These are phyloP conservation scores for Geranomyces variabilis DNA, from an alignment of 192 early-diverging fungal species.

Conservation along the genomic window DNA sequence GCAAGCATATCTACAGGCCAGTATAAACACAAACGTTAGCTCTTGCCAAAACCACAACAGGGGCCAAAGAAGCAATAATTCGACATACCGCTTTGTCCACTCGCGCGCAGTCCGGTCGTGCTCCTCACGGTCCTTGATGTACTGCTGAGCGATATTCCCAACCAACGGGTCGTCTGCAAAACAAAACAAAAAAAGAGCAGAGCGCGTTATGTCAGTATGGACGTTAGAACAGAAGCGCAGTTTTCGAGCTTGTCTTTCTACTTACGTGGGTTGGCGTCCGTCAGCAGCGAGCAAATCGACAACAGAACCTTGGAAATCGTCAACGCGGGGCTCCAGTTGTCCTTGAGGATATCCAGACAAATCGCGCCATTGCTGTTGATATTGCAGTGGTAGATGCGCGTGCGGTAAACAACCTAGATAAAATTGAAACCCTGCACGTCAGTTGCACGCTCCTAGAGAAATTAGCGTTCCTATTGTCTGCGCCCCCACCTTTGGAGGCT, in stretches of 20 bases:
- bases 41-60: too few species aligned
- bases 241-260: too few species aligned
- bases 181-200: too few species aligned
- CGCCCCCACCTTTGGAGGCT: constrained; percentile 86
- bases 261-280: constrained; percentile 80
- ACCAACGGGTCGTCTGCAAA: constrained; percentile 97
- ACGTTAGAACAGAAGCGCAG: too few species aligned
- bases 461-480: too few species aligned
- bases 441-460: too few species aligned
- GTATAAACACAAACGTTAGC: too few species aligned
- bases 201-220: too few species aligned
- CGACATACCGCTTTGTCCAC: constrained; percentile 65
- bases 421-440: neutral
- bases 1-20: too few species aligned
- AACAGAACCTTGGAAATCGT: constrained; percentile 98
- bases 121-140: constrained; percentile 88
- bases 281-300: constrained; percentile 96
- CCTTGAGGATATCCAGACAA: constrained; percentile 96
- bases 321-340: constrained; percentile 98
- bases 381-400: constrained; percentile 98
- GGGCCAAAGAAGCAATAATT: neutral
- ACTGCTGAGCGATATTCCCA: constrained; percentile 96
- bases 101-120: constrained; percentile 91
- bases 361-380: constrained; percentile 98
- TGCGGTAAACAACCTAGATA: constrained; percentile 86